Evolutionary conservation across 2,329 filamentous ascomycete species (phyloP).

Genomic region (Aspergillus sp.): DNA sequence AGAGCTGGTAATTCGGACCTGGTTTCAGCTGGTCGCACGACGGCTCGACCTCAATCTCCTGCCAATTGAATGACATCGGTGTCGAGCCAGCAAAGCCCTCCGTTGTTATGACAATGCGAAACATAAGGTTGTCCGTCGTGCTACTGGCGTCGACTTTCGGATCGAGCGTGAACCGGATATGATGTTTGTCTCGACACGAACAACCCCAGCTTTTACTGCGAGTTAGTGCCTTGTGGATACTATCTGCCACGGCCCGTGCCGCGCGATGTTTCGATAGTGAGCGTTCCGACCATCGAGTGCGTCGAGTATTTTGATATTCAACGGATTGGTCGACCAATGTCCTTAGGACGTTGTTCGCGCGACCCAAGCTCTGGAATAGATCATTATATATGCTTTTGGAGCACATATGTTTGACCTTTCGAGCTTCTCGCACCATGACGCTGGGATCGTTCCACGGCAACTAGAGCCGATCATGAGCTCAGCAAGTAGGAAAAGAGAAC

Average conservation of each 20-base stretch:
- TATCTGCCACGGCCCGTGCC: neutral
- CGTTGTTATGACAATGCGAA: neutral
- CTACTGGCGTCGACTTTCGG: neutral
- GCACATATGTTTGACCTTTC: neutral
- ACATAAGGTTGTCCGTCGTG: neutral
- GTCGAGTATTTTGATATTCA: neutral
- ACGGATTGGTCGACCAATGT: neutral
- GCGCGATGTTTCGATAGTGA: neutral
- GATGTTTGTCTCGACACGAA: neutral
- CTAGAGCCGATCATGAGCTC: neutral
- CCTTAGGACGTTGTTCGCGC: neutral
- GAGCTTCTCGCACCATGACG: neutral
- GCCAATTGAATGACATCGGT: neutral
- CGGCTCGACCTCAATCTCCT: neutral
- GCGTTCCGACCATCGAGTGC: neutral
- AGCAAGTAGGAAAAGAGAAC: neutral
- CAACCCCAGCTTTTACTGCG: neutral
- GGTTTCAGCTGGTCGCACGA: neutral
- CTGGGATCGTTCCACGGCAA: neutral
- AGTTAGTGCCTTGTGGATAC: slow-evolving; percentile 1
- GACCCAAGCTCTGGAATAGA: neutral
- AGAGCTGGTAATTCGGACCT: neutral
- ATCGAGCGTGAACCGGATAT: neutral
- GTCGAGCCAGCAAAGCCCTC: neutral
- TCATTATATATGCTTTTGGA: slow-evolving; percentile 1